Base-by-base conservation (phyloP, 306 rosid species). In the Datisca glomerata region DNA sequence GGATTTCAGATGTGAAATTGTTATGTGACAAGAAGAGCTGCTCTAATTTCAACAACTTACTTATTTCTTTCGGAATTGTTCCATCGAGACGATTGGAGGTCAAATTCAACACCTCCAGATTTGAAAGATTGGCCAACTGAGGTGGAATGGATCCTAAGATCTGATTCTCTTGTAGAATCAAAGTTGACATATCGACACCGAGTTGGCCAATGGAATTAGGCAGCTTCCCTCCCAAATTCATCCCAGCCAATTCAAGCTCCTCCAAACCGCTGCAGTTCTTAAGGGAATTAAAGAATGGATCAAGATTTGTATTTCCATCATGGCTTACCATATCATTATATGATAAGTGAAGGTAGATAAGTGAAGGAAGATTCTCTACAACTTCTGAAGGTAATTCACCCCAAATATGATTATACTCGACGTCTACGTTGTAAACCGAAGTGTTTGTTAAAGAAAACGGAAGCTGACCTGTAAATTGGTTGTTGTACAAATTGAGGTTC, bases 241-340 rank as follows among this genome's bases (percentile, higher is more conserved):
- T 75, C 11, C 93, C 81, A 2, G 67, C 85, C 58, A 76, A 36
- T 64, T 81, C 82, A 23, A 81, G 77, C 70, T 81, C 93, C 70
- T 15, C 18, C 14, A 76, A 60, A 12, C 0, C 0, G 34, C 60
- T 64, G 72, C 75, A 73, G 57, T 73, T 81, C 49, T 42, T 33
- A 55, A 81, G 74, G 27, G 80, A 72, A 22, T 18, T 58, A 59
- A 81, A 64, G 51, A 81, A 70, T 11, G 78, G 77, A 51, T 55
- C 55, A 42, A 76, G 82, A 67, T 73, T 70, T 37, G 74, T 67
- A 53, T 81, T 73, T 51, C 41, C 56, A 35, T 70, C 72, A 15
- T 73, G 72, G 57, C 86, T 68, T 29, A 12, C 36, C 82, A 76
- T 61, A 2, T 41, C 4, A 49, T 81, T 76, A 46, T 69, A 62